Evolutionary conservation across 192 early-diverging fungal genomes (phyloP).

Genomic region (Linnemannia elongata): DNA sequence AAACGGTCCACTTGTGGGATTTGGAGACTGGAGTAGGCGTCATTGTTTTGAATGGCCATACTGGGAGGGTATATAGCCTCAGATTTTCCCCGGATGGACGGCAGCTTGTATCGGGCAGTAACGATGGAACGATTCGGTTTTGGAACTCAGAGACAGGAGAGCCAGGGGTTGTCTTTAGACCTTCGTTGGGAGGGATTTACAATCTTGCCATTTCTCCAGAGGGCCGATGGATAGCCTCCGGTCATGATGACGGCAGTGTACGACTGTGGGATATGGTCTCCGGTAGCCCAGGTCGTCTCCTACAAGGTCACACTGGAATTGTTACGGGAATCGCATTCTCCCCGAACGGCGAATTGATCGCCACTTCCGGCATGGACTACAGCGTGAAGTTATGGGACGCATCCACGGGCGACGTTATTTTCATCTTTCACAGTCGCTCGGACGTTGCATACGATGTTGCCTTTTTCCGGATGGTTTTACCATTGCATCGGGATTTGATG

Average conservation of each 20-base stretch:
- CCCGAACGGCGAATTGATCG: neutral
- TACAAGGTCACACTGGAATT: neutral
- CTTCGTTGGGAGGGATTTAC: neutral
- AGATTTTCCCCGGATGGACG: neutral
- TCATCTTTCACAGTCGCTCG: no score
- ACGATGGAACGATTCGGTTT: no score
- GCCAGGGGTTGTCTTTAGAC: neutral
- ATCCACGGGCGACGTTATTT: neutral
- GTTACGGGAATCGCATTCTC: neutral
- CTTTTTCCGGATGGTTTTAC: neutral
- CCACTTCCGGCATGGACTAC: neutral
- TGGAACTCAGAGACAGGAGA: neutral
- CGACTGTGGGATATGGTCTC: neutral
- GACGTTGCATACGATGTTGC: neutral
- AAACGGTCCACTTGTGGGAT: neutral
- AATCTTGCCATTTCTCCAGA: neutral
- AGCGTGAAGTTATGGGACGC: slow-evolving; percentile 5
- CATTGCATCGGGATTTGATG: neutral
- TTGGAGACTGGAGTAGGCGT: neutral
- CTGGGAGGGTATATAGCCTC: neutral
- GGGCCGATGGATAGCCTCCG: neutral
- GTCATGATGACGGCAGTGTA: neutral
- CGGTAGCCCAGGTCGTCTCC: neutral
- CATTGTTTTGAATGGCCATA: neutral
- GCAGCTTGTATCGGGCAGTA: neutral